Evolutionary conservation across 2,329 filamentous ascomycete species (phyloP), one percentile per base, ranked within the genome.

Genomic region (Trichophyton benhamiae): DNA sequence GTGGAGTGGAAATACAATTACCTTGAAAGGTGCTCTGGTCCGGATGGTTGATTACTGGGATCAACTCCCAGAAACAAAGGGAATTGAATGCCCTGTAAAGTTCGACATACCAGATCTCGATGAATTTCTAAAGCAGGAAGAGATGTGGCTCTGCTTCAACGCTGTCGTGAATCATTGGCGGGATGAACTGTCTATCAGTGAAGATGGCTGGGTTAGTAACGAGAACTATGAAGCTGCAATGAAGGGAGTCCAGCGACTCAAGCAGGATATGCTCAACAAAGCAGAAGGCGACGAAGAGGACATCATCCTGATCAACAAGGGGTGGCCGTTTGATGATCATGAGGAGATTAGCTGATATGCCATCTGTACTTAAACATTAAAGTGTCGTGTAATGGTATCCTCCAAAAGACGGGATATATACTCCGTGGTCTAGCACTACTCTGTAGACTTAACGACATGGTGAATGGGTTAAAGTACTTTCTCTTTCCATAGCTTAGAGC

Each of bases 151-250:
- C 60, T 17, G 33, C 41, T 22, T 62, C n/a, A 64, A 64, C 55
- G 58, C 57, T 8, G 46, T 49, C 59, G 55, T 64, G 41, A 58
- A 64, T 3, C 48, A 53, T 3, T 63, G 61, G 61, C 63, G 61
- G 5, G 62, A 63, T 42, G 2, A 58, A 42, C 22, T 65, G 3
- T 61, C 38, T 15, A 25, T 65, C 15, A 60, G 30, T 57, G 64
- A 65, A 38, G 60, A 65, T 33, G 64, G 64, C 2, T 65, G 64
- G 64, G 36, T 64, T n/a, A 60, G 60, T 20, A 60, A 49, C 49
- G 61, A 63, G 49, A 13, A 25, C 17, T 65, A 65, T 61, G 61
- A 55, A n/a, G 15, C 30, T 41, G 61, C 63, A n/a, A 57, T 60
- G 11, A 38, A 60, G 41, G 60, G 38, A 38, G 57, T 60, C 15